These are phyloP conservation scores for Ganoderma boninense DNA, from an alignment of 1,284 basidiomycete species.

Conservation along the genomic window DNA sequence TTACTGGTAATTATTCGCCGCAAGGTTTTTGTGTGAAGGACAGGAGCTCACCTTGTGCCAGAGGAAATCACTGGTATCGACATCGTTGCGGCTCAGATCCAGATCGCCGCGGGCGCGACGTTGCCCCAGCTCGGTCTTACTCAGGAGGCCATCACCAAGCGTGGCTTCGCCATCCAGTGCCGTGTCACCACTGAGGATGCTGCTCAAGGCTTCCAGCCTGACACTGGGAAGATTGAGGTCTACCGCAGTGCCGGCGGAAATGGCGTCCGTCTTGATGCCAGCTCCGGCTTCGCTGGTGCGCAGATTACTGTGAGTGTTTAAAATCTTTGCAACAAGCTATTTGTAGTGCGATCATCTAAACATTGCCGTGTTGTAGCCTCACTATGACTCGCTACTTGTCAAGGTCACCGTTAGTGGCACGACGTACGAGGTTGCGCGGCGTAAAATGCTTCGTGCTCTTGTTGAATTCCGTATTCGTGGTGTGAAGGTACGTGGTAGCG, in stretches of 20 bases:
- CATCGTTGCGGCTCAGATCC: constrained; percentile 98
- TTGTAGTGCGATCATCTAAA: neutral
- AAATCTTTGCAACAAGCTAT: neutral
- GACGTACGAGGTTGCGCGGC: constrained; percentile 97
- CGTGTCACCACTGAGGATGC: constrained; percentile 99
- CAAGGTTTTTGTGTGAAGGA: neutral
- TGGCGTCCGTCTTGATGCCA: constrained; percentile 96
- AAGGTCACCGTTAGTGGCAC: constrained; percentile 97
- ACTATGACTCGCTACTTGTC: constrained; percentile 98
- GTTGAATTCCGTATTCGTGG: constrained; percentile 99
- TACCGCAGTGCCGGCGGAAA: constrained; percentile 99
- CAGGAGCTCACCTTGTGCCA: constrained; percentile 39
- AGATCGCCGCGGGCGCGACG: constrained; percentile 97
- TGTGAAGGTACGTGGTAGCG: constrained; percentile 78
- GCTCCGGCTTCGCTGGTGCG: constrained; percentile 98
- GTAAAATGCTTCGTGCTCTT: constrained; percentile 98
- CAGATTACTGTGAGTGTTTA: constrained; percentile 88
- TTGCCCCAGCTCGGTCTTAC: constrained; percentile 95
- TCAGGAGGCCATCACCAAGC: constrained; percentile 96
- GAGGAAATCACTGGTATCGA: constrained; percentile 99
- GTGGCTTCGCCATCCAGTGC: constrained; percentile 98
- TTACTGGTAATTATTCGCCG: constrained; percentile 73
- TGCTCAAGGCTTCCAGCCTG: constrained; percentile 91
- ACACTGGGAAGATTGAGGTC: constrained; percentile 99
- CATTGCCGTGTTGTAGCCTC: constrained; percentile 64